Evolutionary conservation across 2,329 filamentous ascomycete genomes (phyloP).

Genomic region (Alternaria gaisen): DNA sequence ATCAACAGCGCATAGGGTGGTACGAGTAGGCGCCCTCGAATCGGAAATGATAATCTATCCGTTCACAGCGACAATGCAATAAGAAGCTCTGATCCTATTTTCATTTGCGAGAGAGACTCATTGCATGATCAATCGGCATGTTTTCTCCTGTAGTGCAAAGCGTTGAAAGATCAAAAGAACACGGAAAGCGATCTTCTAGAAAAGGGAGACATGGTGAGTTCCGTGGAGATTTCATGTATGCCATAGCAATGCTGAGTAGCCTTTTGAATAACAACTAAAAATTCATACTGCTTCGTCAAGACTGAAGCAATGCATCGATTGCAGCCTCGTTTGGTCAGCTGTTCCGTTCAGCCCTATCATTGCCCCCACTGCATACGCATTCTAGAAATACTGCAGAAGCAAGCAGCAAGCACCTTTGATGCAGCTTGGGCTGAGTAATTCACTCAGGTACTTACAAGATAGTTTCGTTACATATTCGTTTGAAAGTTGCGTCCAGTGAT

Average conservation of each 20-base stretch:
- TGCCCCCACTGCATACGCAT: background rate
- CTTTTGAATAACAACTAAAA: background rate
- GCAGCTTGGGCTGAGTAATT: conserved; percentile 23
- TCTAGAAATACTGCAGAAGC: conserved; percentile 10
- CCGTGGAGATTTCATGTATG: background rate
- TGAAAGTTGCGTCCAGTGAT: conserved; percentile 10
- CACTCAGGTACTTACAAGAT: conserved; percentile 1
- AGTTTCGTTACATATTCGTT: background rate
- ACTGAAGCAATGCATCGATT: background rate
- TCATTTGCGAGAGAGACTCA: background rate
- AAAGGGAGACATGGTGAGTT: background rate
- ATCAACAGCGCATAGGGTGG: conserved; percentile 1
- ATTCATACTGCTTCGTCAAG: conserved; percentile 18
- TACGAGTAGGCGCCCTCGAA: background rate
- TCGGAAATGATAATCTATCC: background rate
- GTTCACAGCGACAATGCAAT: background rate
- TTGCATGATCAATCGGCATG: background rate
- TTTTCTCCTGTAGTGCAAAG: background rate
- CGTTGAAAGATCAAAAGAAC: background rate
- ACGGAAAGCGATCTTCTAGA: too few species aligned
- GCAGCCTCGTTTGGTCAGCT: conserved; percentile 23
- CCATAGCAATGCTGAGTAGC: conserved; percentile 9
- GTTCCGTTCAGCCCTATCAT: conserved; percentile 18
- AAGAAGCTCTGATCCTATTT: background rate
- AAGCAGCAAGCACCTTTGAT: background rate